A percentile compares a stretch with the other conserved stretches of the same genome.
Evolutionary conservation across 768 basidiomycete genomes (phyloP).

Genomic region (Gelatoporia subvermispora): DNA sequence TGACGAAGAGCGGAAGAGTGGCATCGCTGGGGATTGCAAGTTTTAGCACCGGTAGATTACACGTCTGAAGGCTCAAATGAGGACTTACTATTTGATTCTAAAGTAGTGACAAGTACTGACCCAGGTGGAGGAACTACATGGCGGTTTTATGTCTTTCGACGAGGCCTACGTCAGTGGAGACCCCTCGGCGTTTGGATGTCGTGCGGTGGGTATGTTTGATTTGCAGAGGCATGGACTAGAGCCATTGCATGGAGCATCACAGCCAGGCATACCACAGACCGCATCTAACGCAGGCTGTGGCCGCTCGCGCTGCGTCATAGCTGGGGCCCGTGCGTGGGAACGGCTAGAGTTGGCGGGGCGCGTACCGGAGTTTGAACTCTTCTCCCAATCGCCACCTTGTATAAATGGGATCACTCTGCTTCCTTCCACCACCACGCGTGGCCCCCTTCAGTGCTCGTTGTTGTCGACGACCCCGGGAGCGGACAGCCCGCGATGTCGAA

Average conservation of each 20-base stretch:
- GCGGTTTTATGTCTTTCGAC: not conserved
- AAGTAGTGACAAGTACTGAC: no score
- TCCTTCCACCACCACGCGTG: conserved; percentile 29
- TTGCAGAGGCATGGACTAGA: not conserved
- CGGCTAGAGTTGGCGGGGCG: conserved; percentile 33
- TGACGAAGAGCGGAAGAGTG: conserved; percentile 20
- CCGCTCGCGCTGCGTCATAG: not conserved
- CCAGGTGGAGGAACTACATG: not conserved
- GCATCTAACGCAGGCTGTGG: conserved; percentile 2
- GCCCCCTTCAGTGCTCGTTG: conserved; percentile 27
- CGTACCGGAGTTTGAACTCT: conserved; percentile 30
- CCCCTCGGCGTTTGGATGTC: no score
- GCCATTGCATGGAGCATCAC: not conserved
- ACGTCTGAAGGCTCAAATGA: no score
- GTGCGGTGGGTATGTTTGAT: not conserved
- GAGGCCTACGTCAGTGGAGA: not conserved
- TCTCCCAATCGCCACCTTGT: conserved; percentile 24
- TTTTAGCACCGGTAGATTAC: no score
- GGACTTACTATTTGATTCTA: no score
- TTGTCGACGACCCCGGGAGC: conserved; percentile 28
- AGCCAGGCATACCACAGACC: not conserved
- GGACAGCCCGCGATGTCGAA: conserved; percentile 65
- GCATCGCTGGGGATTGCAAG: conserved; percentile 15
- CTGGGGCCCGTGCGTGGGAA: conserved; percentile 46
- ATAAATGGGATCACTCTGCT: conserved; percentile 23